Percentiles rank a stretch among this genome's conserved stretches.
These are phyloP conservation scores for Trichoderma sp. DNA, from an alignment of 2,329 filamentous ascomycete species.

Conservation along the genomic window DNA sequence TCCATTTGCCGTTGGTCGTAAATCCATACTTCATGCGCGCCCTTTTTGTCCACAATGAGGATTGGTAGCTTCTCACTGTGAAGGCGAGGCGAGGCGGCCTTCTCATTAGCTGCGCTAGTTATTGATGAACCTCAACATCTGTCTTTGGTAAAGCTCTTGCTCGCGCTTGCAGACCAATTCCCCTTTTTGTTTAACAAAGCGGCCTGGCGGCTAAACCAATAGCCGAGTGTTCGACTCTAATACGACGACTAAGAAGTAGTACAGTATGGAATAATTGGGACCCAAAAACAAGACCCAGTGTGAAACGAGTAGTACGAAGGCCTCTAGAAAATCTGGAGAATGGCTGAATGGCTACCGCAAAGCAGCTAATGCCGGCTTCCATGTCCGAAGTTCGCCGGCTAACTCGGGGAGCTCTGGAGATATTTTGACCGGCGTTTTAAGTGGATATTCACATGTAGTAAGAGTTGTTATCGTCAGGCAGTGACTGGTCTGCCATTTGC, in stretches of 20 bases:
- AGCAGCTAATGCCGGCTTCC: slow-evolving; percentile 1
- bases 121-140: background rate
- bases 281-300: background rate
- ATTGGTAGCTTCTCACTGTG: background rate
- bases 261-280: background rate
- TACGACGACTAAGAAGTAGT: too few relatives aligned
- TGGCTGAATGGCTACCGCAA: background rate
- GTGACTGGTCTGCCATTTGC: background rate
- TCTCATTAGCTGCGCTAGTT: background rate
- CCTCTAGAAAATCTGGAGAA: background rate
- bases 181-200: background rate
- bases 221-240: background rate
- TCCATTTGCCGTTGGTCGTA: background rate
- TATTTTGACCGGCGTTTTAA: background rate
- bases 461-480: background rate
- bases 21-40: background rate
- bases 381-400: background rate
- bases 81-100: background rate
- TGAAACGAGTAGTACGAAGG: background rate
- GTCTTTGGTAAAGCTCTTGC: background rate
- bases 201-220: slow-evolving; percentile 4
- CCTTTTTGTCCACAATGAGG: background rate
- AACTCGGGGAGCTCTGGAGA: background rate
- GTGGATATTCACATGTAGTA: background rate
- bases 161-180: background rate